Conservation (phyloP, 495 filamentous ascomycete genomes). For the Arthonia radiata region DNA sequence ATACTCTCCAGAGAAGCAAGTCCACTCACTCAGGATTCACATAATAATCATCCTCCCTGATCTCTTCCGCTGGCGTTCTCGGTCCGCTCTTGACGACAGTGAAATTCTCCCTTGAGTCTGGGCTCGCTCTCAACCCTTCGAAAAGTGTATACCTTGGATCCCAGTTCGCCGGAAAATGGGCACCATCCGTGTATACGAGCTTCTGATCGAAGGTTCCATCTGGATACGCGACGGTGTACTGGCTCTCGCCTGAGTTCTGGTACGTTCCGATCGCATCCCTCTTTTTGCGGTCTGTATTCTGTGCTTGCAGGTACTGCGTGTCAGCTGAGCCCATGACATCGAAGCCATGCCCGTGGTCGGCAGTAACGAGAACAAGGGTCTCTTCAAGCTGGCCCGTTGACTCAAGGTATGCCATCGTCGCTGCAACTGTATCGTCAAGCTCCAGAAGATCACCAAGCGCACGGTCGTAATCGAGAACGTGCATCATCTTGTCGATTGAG, state of each 20-base stretch:
- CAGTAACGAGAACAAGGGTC: constrained; percentile 44
- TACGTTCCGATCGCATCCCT: constrained; percentile 43
- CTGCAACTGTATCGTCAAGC: constrained; percentile 47
- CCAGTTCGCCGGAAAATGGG: constrained; percentile 50
- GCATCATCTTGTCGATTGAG: constrained; percentile 63
- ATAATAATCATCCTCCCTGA: constrained; percentile 22
- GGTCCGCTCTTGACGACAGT: constrained; percentile 25
- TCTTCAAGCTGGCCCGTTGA: constrained; percentile 29
- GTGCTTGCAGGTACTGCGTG: constrained; percentile 32
- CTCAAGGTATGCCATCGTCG: constrained; percentile 36
- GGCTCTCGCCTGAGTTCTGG: constrained; percentile 36
- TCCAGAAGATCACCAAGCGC: constrained; percentile 52
- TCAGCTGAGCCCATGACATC: constrained; percentile 29
- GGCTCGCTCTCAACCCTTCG: constrained; percentile 33
- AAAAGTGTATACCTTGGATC: constrained; percentile 51
- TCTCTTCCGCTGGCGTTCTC: constrained; percentile 26
- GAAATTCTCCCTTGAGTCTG: constrained; percentile 44
- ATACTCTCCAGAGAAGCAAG: too few species aligned
- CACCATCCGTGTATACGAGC: constrained; percentile 31
- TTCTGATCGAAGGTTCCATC: constrained; percentile 12
- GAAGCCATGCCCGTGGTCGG: constrained; percentile 59
- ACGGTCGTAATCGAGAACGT: constrained; percentile 48
- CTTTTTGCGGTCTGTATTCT: constrained; percentile 34
- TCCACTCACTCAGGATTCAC: too few species aligned
- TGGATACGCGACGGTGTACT: constrained; percentile 26